Conservation (phyloP, 139 green algal species). For the Astrephomene gubernaculifera region DNA sequence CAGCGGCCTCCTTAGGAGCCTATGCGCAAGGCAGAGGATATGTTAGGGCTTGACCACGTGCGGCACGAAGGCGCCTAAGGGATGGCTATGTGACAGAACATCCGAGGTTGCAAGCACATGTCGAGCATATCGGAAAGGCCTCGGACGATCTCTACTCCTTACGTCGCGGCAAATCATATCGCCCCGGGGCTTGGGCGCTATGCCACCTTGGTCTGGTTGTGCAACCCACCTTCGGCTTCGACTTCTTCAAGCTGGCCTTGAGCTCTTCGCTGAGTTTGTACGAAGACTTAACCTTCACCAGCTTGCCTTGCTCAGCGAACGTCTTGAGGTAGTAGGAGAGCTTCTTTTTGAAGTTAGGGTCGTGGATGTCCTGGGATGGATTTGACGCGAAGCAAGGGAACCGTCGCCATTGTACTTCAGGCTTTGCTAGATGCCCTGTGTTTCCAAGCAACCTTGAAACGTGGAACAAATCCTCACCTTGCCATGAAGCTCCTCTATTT, state of each 20-base stretch:
- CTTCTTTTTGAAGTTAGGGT: slow-evolving; percentile 63
- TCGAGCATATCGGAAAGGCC: neutral
- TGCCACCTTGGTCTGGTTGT: too few species aligned
- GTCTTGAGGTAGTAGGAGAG: slow-evolving; percentile 62
- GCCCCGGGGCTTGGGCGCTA: too few species aligned
- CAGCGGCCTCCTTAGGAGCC: too few species aligned
- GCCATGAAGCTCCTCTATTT: slow-evolving; percentile 1
- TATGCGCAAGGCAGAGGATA: too few species aligned
- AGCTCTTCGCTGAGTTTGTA: slow-evolving; percentile 70
- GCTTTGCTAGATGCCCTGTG: neutral
- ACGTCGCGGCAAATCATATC: too few species aligned
- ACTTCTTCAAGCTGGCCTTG: neutral
- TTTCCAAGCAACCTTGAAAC: neutral
- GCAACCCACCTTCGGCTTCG: neutral
- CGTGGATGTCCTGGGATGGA: slow-evolving; percentile 1
- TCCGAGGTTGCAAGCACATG: neutral
- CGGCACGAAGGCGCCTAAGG: neutral
- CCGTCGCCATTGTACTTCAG: neutral
- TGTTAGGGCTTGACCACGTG: neutral
- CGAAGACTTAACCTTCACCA: slow-evolving; percentile 76
- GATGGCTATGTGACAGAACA: neutral
- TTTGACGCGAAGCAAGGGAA: neutral
- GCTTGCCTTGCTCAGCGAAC: slow-evolving; percentile 60
- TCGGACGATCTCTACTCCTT: neutral
- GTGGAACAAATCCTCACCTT: neutral